Percentiles rank a stretch among this genome's conserved stretches.
Conservation (phyloP, 1,139 yeast species). For the Arxiozyma slooffiae region DNA sequence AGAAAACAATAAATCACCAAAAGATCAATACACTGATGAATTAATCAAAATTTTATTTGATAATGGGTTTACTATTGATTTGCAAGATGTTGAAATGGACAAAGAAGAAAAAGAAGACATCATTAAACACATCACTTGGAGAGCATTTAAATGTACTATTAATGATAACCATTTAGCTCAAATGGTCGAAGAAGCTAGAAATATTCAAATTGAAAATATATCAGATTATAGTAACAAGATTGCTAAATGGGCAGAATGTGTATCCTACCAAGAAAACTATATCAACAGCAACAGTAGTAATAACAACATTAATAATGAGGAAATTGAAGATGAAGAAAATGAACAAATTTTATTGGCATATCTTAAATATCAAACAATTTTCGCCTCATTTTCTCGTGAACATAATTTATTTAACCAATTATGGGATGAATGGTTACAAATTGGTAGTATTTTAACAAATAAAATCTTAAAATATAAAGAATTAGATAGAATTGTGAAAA, state of each 20-base stretch:
- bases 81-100: constrained; percentile 16
- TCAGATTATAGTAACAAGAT: constrained; percentile 40
- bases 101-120: constrained; percentile 19
- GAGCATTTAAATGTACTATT: constrained; percentile 59
- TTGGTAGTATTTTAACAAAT: constrained; percentile 35
- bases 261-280: constrained; percentile 42
- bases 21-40: constrained; percentile 15
- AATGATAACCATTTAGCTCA: constrained; percentile 66
- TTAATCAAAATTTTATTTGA: constrained; percentile 39
- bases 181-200: constrained; percentile 34
- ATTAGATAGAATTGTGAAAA: constrained; percentile 25
- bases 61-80: constrained; percentile 22
- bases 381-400: constrained; percentile 68
- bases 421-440: constrained; percentile 22
- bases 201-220: constrained; percentile 24
- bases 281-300: constrained; percentile 27
- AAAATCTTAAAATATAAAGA: constrained; percentile 34
- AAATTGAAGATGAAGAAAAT: constrained; percentile 43
- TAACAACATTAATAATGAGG: constrained; percentile 33
- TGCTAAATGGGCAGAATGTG: constrained; percentile 48
- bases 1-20: constrained; percentile 17
- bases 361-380: constrained; percentile 56
- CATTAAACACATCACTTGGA: constrained; percentile 49
- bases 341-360: constrained; percentile 68
- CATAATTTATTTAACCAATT: constrained; percentile 38